Percentiles rank a stretch among this genome's conserved stretches.
Evolutionary conservation across 2,329 filamentous ascomycete species (phyloP).

Genomic region (Aureobasidium leucospermi): DNA sequence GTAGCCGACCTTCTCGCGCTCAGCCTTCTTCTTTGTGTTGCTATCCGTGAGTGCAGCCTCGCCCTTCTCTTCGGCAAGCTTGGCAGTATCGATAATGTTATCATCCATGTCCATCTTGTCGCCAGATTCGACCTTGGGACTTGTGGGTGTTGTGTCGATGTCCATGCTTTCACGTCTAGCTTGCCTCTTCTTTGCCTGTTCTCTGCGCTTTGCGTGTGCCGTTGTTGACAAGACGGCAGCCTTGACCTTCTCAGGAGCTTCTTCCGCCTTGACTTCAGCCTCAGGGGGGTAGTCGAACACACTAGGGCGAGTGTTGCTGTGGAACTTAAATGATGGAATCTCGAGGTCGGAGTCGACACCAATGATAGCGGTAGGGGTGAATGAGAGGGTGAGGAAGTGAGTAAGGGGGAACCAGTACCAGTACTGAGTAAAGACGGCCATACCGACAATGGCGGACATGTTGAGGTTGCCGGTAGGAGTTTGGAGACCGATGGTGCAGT

Average conservation of each 20-base stretch:
- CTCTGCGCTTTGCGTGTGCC: slow-evolving; percentile 89
- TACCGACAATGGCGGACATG: slow-evolving; percentile 96
- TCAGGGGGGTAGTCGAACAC: slow-evolving; percentile 97
- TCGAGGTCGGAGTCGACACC: slow-evolving; percentile 90
- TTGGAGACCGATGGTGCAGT: slow-evolving; percentile 96
- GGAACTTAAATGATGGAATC: slow-evolving; percentile 88
- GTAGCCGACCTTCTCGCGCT: slow-evolving; percentile 95
- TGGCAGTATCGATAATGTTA: slow-evolving; percentile 31
- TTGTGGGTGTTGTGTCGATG: slow-evolving; percentile 70
- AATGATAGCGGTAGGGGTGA: slow-evolving; percentile 94
- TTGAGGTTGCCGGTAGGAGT: slow-evolving; percentile 98
- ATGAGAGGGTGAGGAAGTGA: slow-evolving; percentile 91
- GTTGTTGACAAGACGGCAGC: slow-evolving; percentile 95
- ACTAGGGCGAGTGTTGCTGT: slow-evolving; percentile 89
- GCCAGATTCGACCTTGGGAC: slow-evolving; percentile 53
- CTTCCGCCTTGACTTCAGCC: slow-evolving; percentile 88
- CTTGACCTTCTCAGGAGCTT: slow-evolving; percentile 87
- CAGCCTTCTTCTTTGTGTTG: slow-evolving; percentile 75
- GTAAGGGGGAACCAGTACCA: slow-evolving; percentile 99
- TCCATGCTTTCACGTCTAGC: slow-evolving; percentile 82
- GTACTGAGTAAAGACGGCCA: slow-evolving; percentile 97
- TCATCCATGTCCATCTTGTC: slow-evolving; percentile 80
- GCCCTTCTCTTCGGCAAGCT: slow-evolving; percentile 35
- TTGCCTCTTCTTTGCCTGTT: slow-evolving; percentile 87
- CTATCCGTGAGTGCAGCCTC: slow-evolving; percentile 43